Conservation (phyloP, 306 rosid genomes). For the Quercus rubra region DNA sequence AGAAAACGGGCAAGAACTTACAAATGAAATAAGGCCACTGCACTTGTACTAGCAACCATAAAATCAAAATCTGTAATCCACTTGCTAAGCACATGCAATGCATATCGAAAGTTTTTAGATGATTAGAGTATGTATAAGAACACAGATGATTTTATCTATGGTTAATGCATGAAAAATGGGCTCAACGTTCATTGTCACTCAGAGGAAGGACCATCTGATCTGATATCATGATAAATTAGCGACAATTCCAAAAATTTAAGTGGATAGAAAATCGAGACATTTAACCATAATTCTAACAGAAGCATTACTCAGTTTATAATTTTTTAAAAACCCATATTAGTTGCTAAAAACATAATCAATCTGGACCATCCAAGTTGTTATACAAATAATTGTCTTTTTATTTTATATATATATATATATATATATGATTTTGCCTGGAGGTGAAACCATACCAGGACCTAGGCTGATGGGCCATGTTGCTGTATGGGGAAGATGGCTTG, state of each 20-base stretch:
- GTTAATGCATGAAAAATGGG: background rate
- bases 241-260: too few relatives aligned
- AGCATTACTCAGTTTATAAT: too few relatives aligned
- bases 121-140: background rate
- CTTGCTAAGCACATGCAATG: background rate
- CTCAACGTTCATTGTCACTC: background rate
- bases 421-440: too few relatives aligned
- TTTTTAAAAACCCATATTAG: background rate
- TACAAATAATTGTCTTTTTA: background rate
- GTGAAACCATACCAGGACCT: too few relatives aligned
- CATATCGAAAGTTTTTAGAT: background rate
- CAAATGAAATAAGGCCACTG: background rate
- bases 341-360: background rate
- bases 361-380: background rate
- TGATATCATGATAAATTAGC: too few relatives aligned
- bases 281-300: too few relatives aligned
- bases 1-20: background rate
- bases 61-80: background rate
- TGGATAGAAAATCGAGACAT: too few relatives aligned
- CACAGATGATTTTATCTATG: background rate
- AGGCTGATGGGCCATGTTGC: background rate
- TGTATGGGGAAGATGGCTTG: background rate
- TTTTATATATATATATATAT: slow-evolving; percentile 8
- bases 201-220: background rate
- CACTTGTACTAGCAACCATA: background rate